phyloP scores from a whole-genome alignment of 805 yeast genomes.

The Scheffersomyces coipomensis region DNA sequence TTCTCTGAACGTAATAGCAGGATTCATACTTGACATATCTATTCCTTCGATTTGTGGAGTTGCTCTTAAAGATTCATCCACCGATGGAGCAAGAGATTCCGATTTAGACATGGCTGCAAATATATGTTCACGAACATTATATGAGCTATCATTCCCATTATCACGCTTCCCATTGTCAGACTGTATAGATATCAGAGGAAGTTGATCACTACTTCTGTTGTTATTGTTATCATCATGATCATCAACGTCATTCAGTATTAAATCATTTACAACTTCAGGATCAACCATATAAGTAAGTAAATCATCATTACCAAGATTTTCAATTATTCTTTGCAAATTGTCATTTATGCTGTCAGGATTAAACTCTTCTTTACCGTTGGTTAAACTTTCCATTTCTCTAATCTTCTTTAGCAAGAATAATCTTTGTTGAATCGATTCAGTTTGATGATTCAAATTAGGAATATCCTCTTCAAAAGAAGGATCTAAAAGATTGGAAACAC shows the following conservation, averaged over 20 bases:
- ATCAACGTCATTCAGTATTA: conserved; percentile 23
- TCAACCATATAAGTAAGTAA: conserved; percentile 15
- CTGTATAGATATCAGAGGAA: neutral
- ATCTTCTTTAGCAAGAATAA: conserved; percentile 31
- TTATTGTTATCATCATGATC: conserved; percentile 10
- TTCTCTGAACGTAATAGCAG: conserved; percentile 57
- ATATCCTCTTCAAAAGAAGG: conserved; percentile 58
- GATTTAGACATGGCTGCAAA: conserved; percentile 6
- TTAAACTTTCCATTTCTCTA: conserved; percentile 19
- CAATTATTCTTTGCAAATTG: conserved; percentile 31
- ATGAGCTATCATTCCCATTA: neutral
- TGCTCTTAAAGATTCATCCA: conserved; percentile 41
- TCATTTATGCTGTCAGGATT: conserved; percentile 28
- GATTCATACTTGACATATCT: conserved; percentile 49
- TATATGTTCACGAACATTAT: neutral
- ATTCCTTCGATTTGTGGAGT: conserved; percentile 44
- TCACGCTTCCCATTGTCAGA: conserved; percentile 4
- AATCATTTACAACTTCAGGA: conserved; percentile 15
- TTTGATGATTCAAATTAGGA: conserved; percentile 31
- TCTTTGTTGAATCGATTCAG: conserved; percentile 33
- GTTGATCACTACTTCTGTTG: too few species aligned
- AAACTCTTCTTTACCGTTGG: conserved; percentile 18
- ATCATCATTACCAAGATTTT: conserved; percentile 23
- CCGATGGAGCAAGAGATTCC: conserved; percentile 13
- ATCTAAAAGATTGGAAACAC: conserved; percentile 70